Base-by-base conservation (phyloP, 176 grass and related monocot species). In the Triticum urartu region DNA sequence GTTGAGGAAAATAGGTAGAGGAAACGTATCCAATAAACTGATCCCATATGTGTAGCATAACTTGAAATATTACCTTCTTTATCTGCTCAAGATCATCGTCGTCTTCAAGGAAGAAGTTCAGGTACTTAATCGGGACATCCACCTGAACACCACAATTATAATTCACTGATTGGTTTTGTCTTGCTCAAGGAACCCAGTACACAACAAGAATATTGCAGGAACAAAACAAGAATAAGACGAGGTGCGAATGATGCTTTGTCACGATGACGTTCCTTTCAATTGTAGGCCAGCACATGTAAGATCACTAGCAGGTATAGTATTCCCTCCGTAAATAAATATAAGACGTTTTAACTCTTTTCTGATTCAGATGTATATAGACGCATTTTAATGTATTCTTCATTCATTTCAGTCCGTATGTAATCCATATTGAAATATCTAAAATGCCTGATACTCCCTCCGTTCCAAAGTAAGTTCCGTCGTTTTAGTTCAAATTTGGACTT, bases 91-190 rank as follows among this genome's bases (percentile, higher is more conserved):
- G 93, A 50, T 93, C 93, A 6, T 86, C 84, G 75, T 95, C 95
- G 81, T 98, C 93, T 52, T 98, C 95, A 87, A 98, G 93, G 88
- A 98, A 98, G 88, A 98, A 98, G 92, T 89, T 88, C 20, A 98
- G 81, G 75, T 95, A 98, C 78, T 98, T 98, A 72, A 95, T 75
- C 36, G 95, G 83, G 68, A 98, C 92, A 88, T 98, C 95, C 68
- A 98, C 91, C 93, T 93, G 60, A 86, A 84, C 79, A 81, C 61
- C 47, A 81, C 48, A 86, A 89, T 11, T 47, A 80, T 7, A 50
- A 75, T 42, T 81, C 11, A 58, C 6, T 9, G 12, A 67, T 9
- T 63, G 11, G 50, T 61, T 70, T 25, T 14, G 17, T 35, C 30
- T 65, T 71, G 36, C 7, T 28, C 35, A 81, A 20, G 36, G 64